phyloP scores from a whole-genome alignment of 2,329 filamentous ascomycete species.

The Ophiostoma sp. region DNA sequence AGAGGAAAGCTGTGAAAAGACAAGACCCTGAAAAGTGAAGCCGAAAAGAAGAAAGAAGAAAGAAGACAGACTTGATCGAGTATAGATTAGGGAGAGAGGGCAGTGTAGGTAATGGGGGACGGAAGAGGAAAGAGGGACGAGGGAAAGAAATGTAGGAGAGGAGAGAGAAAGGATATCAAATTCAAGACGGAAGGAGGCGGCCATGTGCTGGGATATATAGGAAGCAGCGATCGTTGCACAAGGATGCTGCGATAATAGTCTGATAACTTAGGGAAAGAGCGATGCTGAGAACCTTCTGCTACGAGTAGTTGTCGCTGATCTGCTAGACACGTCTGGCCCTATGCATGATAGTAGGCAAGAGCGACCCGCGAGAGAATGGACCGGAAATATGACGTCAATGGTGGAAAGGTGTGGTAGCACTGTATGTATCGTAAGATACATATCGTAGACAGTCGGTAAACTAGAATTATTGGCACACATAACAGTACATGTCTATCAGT shows the following conservation, averaged over 20 bases:
- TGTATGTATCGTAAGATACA: background rate
- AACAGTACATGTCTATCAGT: background rate
- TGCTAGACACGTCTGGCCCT: background rate
- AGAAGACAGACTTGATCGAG: background rate
- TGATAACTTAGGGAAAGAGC: background rate
- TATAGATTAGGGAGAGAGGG: background rate
- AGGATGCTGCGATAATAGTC: background rate
- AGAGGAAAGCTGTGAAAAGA: background rate
- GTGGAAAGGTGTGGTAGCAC: background rate
- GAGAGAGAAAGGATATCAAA: background rate
- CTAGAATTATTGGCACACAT: background rate
- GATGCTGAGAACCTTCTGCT: background rate
- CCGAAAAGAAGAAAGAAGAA: background rate
- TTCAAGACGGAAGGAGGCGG: background rate
- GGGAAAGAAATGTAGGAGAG: too few relatives aligned
- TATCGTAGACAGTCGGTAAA: background rate
- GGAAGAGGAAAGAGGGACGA: background rate
- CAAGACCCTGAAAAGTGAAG: constrained; percentile 1
- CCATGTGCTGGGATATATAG: background rate
- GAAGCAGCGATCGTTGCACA: background rate
- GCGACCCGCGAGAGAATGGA: background rate
- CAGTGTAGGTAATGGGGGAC: background rate
- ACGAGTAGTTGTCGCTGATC: background rate
- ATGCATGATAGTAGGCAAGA: background rate
- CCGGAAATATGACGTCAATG: constrained; percentile 4